These are phyloP conservation scores for Talaromyces verruculosus DNA, from an alignment of 2,329 filamentous ascomycete species.

Conservation along the genomic window DNA sequence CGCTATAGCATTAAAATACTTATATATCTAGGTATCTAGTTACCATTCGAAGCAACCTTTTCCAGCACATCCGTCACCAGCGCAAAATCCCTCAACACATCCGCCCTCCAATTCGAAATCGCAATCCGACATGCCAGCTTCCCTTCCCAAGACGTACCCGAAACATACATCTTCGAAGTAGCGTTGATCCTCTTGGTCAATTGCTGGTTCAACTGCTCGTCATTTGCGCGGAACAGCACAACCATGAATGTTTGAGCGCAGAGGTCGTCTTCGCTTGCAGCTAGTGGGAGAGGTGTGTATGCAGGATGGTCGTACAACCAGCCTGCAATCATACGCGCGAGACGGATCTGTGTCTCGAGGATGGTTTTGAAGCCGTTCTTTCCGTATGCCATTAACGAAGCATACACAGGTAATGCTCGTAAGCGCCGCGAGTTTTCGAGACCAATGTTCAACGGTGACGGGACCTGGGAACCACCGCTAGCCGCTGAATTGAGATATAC, in stretches of 20 bases:
- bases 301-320: constrained; percentile 61
- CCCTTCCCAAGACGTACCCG: constrained; percentile 75
- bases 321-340: constrained; percentile 66
- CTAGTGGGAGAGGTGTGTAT: constrained; percentile 66
- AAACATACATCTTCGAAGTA: constrained; percentile 74
- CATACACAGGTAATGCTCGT: constrained; percentile 85
- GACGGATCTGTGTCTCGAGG: constrained; percentile 67
- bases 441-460: constrained; percentile 82
- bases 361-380: constrained; percentile 66
- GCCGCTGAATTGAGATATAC: constrained; percentile 63
- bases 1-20: not conserved
- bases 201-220: constrained; percentile 61
- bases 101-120: constrained; percentile 78
- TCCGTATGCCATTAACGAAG: constrained; percentile 74
- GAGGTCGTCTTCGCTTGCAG: constrained; percentile 38
- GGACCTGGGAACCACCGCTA: constrained; percentile 49
- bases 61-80: constrained; percentile 65
- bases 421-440: constrained; percentile 91
- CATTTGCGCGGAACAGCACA: constrained; percentile 73
- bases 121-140: constrained; percentile 76
- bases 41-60: constrained; percentile 35
- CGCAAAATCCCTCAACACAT: constrained; percentile 64
- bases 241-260: constrained; percentile 64
- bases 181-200: constrained; percentile 73
- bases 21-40: not conserved